phyloP scores from a whole-genome alignment of 257 asterid species.

The Solanum ossicruentum region DNA sequence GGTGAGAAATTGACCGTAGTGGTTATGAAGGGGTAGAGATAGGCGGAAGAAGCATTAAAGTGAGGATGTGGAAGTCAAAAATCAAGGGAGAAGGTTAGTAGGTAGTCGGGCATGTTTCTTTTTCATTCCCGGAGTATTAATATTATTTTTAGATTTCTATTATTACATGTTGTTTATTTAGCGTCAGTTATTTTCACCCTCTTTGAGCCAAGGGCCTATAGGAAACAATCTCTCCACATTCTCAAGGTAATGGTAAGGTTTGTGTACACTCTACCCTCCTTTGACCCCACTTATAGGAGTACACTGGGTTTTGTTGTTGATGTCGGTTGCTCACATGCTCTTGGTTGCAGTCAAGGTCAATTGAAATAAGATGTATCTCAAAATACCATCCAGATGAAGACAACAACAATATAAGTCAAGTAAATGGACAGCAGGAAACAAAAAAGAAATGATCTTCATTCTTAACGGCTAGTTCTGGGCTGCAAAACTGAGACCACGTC shows the following conservation, averaged over 20 bases:
- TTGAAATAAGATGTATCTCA: background rate
- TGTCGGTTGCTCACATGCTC: background rate
- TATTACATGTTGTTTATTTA: background rate
- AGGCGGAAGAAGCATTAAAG: background rate
- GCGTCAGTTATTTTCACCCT: background rate
- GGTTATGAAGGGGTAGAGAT: background rate
- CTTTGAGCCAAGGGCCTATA: background rate
- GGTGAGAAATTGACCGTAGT: background rate
- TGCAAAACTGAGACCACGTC: background rate
- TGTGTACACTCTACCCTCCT: too few species aligned
- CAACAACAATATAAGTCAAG: background rate
- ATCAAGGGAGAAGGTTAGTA: background rate
- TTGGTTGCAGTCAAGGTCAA: background rate
- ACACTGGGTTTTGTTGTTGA: too few species aligned
- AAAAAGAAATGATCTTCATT: background rate
- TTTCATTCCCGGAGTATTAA: too few species aligned
- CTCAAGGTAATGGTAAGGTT: too few species aligned
- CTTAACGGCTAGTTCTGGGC: background rate
- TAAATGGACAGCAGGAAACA: background rate
- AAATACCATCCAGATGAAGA: background rate
- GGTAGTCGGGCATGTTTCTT: background rate
- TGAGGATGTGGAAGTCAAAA: background rate
- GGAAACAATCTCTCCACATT: background rate
- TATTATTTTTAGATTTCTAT: too few species aligned
- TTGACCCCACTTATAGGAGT: too few species aligned